Evolutionary conservation across 495 filamentous ascomycete species (phyloP).

Genomic region (Talaromyces thailandensis): DNA sequence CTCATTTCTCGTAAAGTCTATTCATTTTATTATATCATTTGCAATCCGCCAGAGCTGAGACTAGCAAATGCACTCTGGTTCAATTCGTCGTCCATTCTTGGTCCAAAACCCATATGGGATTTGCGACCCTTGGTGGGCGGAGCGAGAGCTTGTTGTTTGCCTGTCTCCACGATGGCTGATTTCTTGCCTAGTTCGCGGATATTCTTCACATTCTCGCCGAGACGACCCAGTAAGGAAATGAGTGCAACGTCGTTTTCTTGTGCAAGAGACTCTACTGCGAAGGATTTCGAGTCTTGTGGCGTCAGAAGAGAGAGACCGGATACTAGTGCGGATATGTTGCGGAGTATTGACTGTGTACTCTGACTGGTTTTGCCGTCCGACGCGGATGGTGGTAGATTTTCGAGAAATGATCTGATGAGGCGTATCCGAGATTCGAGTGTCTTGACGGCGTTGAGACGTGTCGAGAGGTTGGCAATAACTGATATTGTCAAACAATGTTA

Average conservation of each 20-base stretch:
- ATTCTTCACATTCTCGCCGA: slow-evolving; percentile 58
- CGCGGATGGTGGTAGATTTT: slow-evolving; percentile 58
- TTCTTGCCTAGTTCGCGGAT: slow-evolving; percentile 66
- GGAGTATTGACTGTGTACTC: slow-evolving; percentile 36
- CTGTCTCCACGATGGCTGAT: slow-evolving; percentile 51
- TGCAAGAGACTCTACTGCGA: slow-evolving; percentile 50
- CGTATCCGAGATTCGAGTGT: slow-evolving; percentile 81
- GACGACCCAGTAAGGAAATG: slow-evolving; percentile 56
- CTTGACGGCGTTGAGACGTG: slow-evolving; percentile 83
- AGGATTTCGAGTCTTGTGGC: slow-evolving; percentile 45
- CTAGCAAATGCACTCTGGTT: neutral
- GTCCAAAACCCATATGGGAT: slow-evolving; percentile 14
- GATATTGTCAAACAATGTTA: too few species aligned
- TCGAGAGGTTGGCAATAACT: slow-evolving; percentile 65
- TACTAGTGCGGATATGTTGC: slow-evolving; percentile 49
- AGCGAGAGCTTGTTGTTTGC: slow-evolving; percentile 19
- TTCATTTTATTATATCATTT: slow-evolving; percentile 1
- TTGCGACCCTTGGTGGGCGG: slow-evolving; percentile 11
- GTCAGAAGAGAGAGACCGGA: slow-evolving; percentile 45
- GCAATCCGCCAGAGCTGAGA: neutral
- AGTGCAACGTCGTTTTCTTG: slow-evolving; percentile 74
- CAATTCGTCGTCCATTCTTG: slow-evolving; percentile 22
- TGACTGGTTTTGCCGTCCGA: slow-evolving; percentile 31
- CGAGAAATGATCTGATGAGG: slow-evolving; percentile 73
- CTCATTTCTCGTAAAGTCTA: neutral